Conservation (phyloP, 2,329 filamentous ascomycete species). For the Fusarium pseudocircinatum region DNA sequence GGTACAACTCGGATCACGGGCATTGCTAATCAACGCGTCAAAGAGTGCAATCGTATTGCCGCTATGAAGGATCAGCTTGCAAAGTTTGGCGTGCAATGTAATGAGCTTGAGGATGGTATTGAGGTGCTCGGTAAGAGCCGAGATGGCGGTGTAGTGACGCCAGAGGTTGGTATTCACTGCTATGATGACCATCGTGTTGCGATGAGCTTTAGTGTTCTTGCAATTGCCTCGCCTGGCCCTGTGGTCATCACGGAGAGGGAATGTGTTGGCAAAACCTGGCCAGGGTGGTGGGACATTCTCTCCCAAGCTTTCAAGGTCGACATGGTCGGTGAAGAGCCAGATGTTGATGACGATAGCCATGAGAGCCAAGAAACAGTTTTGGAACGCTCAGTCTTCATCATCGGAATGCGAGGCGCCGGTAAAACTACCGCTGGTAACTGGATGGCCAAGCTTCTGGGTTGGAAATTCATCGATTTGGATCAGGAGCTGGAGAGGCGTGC, state of each 20-base stretch:
- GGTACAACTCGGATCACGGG: constrained; percentile 88
- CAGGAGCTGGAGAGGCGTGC: constrained; percentile 81
- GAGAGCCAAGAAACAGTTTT: constrained; percentile 12
- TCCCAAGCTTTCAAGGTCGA: constrained; percentile 79
- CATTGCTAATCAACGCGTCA: constrained; percentile 97
- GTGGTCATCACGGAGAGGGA: constrained; percentile 88
- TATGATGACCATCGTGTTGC: constrained; percentile 98
- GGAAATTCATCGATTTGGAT: constrained; percentile 87
- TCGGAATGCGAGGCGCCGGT: constrained; percentile 96
- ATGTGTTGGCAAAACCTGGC: constrained; percentile 97
- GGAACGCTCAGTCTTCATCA: constrained; percentile 84
- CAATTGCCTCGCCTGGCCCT: constrained; percentile 74
- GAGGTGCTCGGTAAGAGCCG: constrained; percentile 68
- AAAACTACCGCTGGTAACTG: constrained; percentile 94
- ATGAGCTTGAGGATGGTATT: constrained; percentile 95
- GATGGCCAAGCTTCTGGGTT: constrained; percentile 79
- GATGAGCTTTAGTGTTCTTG: constrained; percentile 96
- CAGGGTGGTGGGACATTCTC: constrained; percentile 96
- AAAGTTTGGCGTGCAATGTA: constrained; percentile 89
- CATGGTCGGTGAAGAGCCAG: constrained; percentile 77
- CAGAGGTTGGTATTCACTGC: constrained; percentile 79
- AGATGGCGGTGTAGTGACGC: constrained; percentile 59
- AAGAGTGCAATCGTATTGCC: constrained; percentile 95
- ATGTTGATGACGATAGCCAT: constrained; percentile 26
- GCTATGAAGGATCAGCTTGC: constrained; percentile 95